phyloP scores from a whole-genome alignment of 2,329 filamentous ascomycete species.

The Xylaria sp. region DNA sequence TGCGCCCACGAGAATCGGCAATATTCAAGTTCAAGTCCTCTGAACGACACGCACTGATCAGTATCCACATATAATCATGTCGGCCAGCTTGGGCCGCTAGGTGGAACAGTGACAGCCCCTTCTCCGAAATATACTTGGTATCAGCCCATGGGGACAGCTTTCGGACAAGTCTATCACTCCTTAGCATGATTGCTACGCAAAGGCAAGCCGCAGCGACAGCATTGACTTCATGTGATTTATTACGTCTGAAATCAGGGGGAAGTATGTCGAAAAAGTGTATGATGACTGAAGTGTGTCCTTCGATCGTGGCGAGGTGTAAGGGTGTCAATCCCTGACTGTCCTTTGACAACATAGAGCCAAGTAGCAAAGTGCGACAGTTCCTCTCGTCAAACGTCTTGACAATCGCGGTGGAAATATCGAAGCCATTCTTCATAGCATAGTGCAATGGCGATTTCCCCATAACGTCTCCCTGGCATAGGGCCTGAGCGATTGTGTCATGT shows the following conservation, averaged over 20 bases:
- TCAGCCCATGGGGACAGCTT: background rate
- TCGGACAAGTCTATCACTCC: background rate
- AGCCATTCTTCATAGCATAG: slow-evolving; percentile 3
- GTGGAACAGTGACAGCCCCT: background rate
- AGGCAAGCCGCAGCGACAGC: background rate
- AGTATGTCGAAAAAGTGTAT: slow-evolving; percentile 2
- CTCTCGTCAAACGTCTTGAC: background rate
- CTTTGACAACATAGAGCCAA: background rate
- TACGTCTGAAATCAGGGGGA: background rate
- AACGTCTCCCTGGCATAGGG: background rate
- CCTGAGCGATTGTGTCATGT: background rate
- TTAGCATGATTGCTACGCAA: background rate
- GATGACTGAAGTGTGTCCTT: slow-evolving; percentile 2
- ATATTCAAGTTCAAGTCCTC: slow-evolving; percentile 2
- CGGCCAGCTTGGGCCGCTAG: background rate
- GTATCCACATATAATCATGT: background rate
- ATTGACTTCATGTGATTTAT: background rate
- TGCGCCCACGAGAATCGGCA: background rate
- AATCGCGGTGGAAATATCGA: slow-evolving; percentile 5
- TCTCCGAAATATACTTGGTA: background rate
- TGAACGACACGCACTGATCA: background rate
- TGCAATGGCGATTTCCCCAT: background rate
- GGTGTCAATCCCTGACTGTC: slow-evolving; percentile 6
- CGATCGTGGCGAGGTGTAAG: background rate
- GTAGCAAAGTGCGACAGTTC: background rate